Percentiles rank a stretch among this genome's conserved stretches.
phyloP scores from a whole-genome alignment of 139 green algal species.

The Chlorella sorokiniana region DNA sequence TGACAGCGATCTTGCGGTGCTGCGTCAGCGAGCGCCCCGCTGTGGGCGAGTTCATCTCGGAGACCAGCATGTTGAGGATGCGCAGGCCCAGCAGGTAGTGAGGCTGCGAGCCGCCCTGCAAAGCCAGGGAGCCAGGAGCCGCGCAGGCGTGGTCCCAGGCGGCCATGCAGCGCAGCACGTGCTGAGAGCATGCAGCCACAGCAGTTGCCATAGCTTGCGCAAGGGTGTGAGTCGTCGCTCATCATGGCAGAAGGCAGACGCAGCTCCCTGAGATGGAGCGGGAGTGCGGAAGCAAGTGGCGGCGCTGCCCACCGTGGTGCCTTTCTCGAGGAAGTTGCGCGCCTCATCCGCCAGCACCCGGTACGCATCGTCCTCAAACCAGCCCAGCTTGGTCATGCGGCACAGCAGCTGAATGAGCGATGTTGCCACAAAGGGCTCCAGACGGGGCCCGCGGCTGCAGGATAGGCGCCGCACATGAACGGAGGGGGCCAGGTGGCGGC shows the following conservation, averaged over 20 bases:
- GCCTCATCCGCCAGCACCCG: conserved; percentile 87
- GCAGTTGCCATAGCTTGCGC: too few relatives aligned
- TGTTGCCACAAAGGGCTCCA: conserved; percentile 86
- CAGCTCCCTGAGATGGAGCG: too few relatives aligned
- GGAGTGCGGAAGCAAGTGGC: background rate
- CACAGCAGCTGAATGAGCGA: conserved; percentile 87
- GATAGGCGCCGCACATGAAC: background rate
- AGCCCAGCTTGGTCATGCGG: conserved; percentile 94
- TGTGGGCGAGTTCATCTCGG: conserved; percentile 92
- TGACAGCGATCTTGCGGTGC: conserved; percentile 87
- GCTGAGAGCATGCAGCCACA: too few relatives aligned
- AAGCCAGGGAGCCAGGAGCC: background rate
- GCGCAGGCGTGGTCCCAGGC: too few relatives aligned
- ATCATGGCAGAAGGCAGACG: too few relatives aligned
- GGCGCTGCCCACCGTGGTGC: conserved; percentile 9
- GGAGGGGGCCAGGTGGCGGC: too few relatives aligned
- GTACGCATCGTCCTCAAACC: conserved; percentile 90
- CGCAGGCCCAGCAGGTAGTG: conserved; percentile 93
- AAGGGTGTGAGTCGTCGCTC: too few relatives aligned
- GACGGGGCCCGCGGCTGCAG: background rate
- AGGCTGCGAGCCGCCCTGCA: conserved; percentile 30
- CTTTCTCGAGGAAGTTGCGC: conserved; percentile 69
- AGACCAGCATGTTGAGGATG: conserved; percentile 88
- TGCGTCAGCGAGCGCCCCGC: conserved; percentile 88
- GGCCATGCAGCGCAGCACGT: too few relatives aligned